These are phyloP conservation scores for Logfia minima DNA, from an alignment of 129 eudicot genomes.

Conservation along the genomic window DNA sequence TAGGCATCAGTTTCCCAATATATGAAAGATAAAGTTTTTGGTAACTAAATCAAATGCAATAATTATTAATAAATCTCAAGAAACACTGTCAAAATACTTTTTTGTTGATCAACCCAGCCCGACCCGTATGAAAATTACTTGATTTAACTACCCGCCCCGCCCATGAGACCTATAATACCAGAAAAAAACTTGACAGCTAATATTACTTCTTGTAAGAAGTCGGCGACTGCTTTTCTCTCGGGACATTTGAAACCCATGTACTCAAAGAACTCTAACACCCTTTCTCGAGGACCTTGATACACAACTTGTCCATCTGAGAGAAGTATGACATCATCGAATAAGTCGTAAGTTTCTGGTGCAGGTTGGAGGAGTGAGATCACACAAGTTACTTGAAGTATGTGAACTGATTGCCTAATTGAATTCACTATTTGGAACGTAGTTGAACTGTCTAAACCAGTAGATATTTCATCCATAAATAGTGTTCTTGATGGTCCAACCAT, in stretches of 20 bases:
- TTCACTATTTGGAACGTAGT: conserved; percentile 76
- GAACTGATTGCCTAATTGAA: conserved; percentile 51
- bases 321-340: conserved; percentile 66
- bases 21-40: too few relatives aligned
- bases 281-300: conserved; percentile 60
- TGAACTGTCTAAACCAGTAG: conserved; percentile 73
- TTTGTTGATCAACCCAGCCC: too few relatives aligned
- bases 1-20: too few relatives aligned
- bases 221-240: conserved; percentile 64
- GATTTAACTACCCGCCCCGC: background rate
- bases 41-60: too few relatives aligned
- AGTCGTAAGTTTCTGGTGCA: conserved; percentile 64
- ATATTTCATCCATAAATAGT: conserved; percentile 72
- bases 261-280: conserved; percentile 55
- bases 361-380: conserved; percentile 74
- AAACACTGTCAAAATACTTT: too few relatives aligned
- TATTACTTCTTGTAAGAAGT: conserved; percentile 71
- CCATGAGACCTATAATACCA: background rate
- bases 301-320: conserved; percentile 61
- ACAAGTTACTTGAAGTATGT: conserved; percentile 58
- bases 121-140: background rate
- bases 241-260: conserved; percentile 66
- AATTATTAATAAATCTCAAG: too few relatives aligned
- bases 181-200: background rate
- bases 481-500: conserved; percentile 73